Percentiles rank a stretch among this genome's conserved stretches.
phyloP scores from a whole-genome alignment of 257 asterid species.

The Solanum boliviense region DNA sequence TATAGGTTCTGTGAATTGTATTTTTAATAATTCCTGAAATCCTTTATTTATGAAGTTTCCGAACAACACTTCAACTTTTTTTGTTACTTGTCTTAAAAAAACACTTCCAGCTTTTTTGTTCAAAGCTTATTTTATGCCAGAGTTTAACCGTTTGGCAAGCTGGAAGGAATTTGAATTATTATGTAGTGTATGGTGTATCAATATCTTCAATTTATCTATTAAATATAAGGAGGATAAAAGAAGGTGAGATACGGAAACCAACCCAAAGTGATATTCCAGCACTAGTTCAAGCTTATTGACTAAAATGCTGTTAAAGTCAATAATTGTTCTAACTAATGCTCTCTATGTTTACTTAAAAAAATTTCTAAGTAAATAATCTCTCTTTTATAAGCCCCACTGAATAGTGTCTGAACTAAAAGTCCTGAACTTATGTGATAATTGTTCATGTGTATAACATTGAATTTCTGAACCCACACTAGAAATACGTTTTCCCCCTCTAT shows the following conservation, averaged over 20 bases:
- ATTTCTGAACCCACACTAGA: neutral
- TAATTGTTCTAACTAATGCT: neutral
- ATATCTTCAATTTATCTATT: neutral
- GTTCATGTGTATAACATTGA: neutral
- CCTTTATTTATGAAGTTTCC: neutral
- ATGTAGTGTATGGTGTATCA: neutral
- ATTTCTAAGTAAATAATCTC: neutral
- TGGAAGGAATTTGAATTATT: neutral
- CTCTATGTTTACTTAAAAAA: neutral
- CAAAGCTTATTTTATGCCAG: neutral
- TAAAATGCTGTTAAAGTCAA: neutral
- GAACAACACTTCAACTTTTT: neutral
- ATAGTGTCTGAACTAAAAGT: neutral
- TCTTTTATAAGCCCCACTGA: neutral
- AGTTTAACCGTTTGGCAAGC: neutral
- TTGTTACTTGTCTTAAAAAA: neutral
- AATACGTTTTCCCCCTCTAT: neutral
- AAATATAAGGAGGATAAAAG: neutral
- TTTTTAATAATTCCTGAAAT: neutral
- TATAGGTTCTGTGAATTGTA: neutral
- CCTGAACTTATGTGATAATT: neutral
- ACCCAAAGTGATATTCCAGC: neutral
- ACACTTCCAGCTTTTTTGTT: neutral
- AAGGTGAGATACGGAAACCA: neutral
- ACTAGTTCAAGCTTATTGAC: neutral